Evolutionary conservation across 345 rosid species (phyloP).

Genomic region (Draba incana): DNA sequence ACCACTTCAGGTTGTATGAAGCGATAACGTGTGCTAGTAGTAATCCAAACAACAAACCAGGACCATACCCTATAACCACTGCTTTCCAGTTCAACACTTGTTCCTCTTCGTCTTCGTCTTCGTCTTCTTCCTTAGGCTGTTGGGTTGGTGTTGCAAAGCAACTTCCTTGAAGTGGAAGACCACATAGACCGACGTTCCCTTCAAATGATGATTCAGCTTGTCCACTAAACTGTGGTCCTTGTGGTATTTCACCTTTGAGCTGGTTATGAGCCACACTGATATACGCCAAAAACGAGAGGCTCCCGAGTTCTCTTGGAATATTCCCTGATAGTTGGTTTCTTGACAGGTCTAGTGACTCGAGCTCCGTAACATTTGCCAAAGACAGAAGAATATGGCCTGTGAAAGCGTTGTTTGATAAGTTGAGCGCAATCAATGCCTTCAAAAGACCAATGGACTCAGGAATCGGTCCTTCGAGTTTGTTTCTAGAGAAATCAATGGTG

Average conservation of each 20-base stretch:
- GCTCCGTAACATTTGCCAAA: no score
- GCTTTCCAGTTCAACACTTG: constrained; percentile 22
- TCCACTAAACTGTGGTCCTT: constrained; percentile 16
- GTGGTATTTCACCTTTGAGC: constrained; percentile 20
- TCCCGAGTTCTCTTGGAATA: constrained; percentile 19
- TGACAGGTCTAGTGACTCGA: no score
- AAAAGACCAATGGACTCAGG: constrained; percentile 8
- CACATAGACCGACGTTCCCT: constrained; percentile 28
- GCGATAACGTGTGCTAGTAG: constrained; percentile 15
- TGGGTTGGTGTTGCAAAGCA: constrained; percentile 17
- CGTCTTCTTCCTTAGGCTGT: constrained; percentile 12
- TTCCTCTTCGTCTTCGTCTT: constrained; percentile 31
- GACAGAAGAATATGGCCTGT: no score
- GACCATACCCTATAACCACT: constrained; percentile 25
- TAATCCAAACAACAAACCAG: constrained; percentile 22
- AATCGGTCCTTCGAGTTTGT: background rate
- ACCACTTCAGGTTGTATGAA: constrained; percentile 10
- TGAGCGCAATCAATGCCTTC: no score
- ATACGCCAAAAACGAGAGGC: constrained; percentile 4
- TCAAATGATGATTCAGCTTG: constrained; percentile 14
- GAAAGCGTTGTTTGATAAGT: no score
- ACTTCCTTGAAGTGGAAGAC: constrained; percentile 20
- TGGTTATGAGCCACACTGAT: constrained; percentile 15
- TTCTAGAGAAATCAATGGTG: no score
- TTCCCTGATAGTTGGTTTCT: constrained; percentile 10